phyloP scores from a whole-genome alignment of 2,329 filamentous ascomycete genomes.

The Fusarium tupiense region DNA sequence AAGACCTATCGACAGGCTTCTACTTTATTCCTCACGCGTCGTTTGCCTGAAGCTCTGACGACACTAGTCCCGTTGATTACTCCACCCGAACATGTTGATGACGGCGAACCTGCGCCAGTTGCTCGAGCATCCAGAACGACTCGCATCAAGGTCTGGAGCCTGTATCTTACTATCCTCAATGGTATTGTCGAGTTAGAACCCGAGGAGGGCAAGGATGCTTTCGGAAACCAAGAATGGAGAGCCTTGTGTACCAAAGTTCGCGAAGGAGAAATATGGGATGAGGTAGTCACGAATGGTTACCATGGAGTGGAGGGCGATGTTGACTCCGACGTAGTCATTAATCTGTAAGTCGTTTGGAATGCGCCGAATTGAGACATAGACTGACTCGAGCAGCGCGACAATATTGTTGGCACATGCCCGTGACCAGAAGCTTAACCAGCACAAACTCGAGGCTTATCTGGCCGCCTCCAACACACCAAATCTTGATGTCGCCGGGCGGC shows the following conservation, averaged over 20 bases:
- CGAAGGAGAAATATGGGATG: constrained; percentile 93
- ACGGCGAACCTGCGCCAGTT: constrained; percentile 74
- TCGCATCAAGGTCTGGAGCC: constrained; percentile 94
- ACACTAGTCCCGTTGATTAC: constrained; percentile 86
- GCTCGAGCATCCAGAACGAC: constrained; percentile 82
- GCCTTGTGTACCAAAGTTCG: constrained; percentile 83
- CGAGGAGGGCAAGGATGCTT: constrained; percentile 88
- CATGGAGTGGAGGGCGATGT: constrained; percentile 88
- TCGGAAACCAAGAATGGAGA: constrained; percentile 88
- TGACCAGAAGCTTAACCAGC: constrained; percentile 85
- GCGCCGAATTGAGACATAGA: not conserved
- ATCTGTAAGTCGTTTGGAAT: constrained; percentile 67
- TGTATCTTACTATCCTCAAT: constrained; percentile 94
- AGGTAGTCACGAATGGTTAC: constrained; percentile 88
- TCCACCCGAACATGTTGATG: constrained; percentile 59
- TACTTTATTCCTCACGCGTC: constrained; percentile 92
- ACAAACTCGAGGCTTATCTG: constrained; percentile 87
- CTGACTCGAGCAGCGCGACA: constrained; percentile 72
- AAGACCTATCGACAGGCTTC: constrained; percentile 95
- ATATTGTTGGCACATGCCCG: constrained; percentile 90
- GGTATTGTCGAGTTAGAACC: constrained; percentile 88
- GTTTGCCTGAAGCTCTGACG: constrained; percentile 87
- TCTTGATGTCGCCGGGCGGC: constrained; percentile 74
- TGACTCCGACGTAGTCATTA: constrained; percentile 93
- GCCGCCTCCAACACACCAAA: constrained; percentile 78